Conservation (phyloP, 139 green algal species). For the Coelastrella sp. region DNA sequence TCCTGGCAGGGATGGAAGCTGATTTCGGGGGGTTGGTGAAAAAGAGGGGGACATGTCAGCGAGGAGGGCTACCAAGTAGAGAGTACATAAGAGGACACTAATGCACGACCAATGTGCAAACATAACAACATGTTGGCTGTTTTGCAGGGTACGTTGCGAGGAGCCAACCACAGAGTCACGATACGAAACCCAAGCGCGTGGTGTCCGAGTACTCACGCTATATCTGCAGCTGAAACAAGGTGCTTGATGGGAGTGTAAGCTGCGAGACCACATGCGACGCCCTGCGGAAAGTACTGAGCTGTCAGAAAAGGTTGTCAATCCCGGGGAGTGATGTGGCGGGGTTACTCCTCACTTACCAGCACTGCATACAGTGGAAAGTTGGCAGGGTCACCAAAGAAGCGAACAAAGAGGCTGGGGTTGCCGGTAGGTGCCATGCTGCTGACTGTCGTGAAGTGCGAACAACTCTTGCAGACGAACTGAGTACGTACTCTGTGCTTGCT, state of each 20-base stretch:
- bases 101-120: too few relatives aligned
- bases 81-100: too few relatives aligned
- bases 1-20: too few relatives aligned
- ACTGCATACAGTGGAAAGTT: slow-evolving; percentile 42
- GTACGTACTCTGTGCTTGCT: not conserved
- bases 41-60: too few relatives aligned
- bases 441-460: not conserved
- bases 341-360: not conserved
- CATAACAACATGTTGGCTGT: not conserved
- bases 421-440: slow-evolving; percentile 32
- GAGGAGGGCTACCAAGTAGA: not conserved
- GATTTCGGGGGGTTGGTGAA: too few relatives aligned
- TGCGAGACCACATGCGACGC: slow-evolving; percentile 38
- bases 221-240: slow-evolving; percentile 27
- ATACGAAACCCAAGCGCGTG: too few relatives aligned
- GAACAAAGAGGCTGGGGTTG: slow-evolving; percentile 24
- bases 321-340: not conserved
- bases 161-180: too few relatives aligned
- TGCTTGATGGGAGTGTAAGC: slow-evolving; percentile 46
- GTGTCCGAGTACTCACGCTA: slow-evolving; percentile 11
- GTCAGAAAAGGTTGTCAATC: not conserved
- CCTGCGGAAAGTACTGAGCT: not conserved
- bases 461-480: not conserved
- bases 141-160: too few relatives aligned
- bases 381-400: slow-evolving; percentile 1